Evolutionary conservation across 1,139 yeast species (phyloP).

Genomic region (Tardiomyces depauwii): DNA sequence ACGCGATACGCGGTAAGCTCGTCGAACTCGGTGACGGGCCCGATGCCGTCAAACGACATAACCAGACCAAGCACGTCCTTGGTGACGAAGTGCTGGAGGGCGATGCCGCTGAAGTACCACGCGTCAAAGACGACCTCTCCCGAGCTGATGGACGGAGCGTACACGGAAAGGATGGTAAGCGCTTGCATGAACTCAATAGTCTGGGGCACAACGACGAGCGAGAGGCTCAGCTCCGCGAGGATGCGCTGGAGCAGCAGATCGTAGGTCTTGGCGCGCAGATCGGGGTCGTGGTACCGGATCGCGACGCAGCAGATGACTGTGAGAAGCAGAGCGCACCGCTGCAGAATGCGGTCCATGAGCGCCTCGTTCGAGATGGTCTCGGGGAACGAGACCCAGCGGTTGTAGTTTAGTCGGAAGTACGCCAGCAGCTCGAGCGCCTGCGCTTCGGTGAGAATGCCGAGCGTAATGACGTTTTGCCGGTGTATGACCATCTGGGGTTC

Average conservation of each 20-base stretch:
- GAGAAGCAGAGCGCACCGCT: slow-evolving; percentile 48
- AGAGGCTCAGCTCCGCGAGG: slow-evolving; percentile 35
- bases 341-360: slow-evolving; percentile 41
- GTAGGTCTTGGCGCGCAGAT: slow-evolving; percentile 28
- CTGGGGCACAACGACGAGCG: slow-evolving; percentile 33
- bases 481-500: slow-evolving; percentile 23
- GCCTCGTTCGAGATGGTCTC: slow-evolving; percentile 38
- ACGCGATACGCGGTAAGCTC: slow-evolving; percentile 44
- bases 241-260: slow-evolving; percentile 25
- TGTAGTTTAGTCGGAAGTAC: slow-evolving; percentile 55
- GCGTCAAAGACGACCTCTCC: slow-evolving; percentile 41
- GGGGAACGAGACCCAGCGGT: slow-evolving; percentile 73
- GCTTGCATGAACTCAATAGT: slow-evolving; percentile 56
- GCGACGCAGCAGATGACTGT: slow-evolving; percentile 58
- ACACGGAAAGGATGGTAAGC: slow-evolving; percentile 48
- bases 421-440: slow-evolving; percentile 43
- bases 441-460: slow-evolving; percentile 38
- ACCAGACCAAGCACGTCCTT: slow-evolving; percentile 30
- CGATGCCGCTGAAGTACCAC: slow-evolving; percentile 51
- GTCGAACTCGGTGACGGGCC: slow-evolving; percentile 36
- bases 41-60: slow-evolving; percentile 24
- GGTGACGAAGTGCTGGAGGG: slow-evolving; percentile 46
- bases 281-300: slow-evolving; percentile 38
- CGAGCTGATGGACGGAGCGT: slow-evolving; percentile 48
- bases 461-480: slow-evolving; percentile 35